These are phyloP conservation scores for Sclerotinia spermophila DNA, from an alignment of 2,329 filamentous ascomycete species.

Conservation along the genomic window DNA sequence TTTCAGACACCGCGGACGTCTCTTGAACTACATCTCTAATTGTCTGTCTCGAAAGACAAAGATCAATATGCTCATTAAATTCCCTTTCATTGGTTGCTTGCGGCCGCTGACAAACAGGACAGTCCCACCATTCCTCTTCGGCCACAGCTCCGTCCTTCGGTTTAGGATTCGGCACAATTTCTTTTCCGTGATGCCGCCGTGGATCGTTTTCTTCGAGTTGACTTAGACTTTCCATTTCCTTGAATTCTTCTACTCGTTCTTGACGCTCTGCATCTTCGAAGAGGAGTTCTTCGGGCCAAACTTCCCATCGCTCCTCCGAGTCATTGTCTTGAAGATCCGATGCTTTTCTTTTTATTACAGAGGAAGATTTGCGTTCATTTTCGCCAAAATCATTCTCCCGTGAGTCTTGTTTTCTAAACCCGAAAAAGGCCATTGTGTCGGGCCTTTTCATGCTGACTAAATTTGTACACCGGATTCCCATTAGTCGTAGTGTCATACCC, in stretches of 20 bases:
- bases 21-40: slow-evolving; percentile 78
- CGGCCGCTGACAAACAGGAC: slow-evolving; percentile 78
- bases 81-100: slow-evolving; percentile 69
- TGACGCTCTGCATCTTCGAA: slow-evolving; percentile 59
- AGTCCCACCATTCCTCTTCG: slow-evolving; percentile 65
- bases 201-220: slow-evolving; percentile 42
- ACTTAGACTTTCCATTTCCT: slow-evolving; percentile 58
- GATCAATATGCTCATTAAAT: slow-evolving; percentile 92
- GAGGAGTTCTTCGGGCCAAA: slow-evolving; percentile 61
- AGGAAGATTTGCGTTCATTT: slow-evolving; percentile 21
- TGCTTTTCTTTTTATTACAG: slow-evolving; percentile 40
- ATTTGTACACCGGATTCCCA: slow-evolving; percentile 86
- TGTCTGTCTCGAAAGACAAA: slow-evolving; percentile 79
- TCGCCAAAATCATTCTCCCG: slow-evolving; percentile 20
- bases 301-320: slow-evolving; percentile 55
- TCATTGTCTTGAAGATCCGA: slow-evolving; percentile 40
- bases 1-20: slow-evolving; percentile 11
- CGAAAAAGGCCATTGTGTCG: slow-evolving; percentile 76
- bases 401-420: slow-evolving; percentile 45
- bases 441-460: slow-evolving; percentile 81
- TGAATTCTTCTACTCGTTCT: slow-evolving; percentile 57
- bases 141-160: slow-evolving; percentile 30
- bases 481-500: slow-evolving; percentile 72
- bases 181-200: slow-evolving; percentile 47
- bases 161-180: slow-evolving; percentile 46